Conservation (phyloP, 2,329 filamentous ascomycete genomes). For the Anisogramma anomala region DNA sequence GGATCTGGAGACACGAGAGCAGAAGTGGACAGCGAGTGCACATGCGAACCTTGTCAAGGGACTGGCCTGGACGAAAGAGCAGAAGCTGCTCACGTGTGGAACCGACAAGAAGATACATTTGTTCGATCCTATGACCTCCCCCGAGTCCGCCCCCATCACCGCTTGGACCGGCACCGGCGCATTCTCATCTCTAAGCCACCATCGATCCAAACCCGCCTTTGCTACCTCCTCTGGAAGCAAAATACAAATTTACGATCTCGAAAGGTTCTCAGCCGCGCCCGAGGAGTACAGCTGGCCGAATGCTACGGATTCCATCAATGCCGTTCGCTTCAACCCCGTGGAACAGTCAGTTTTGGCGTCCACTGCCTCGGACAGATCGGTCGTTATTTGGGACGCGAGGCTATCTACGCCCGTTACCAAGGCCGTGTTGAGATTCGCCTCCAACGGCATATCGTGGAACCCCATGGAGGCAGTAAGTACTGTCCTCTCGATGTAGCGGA, state of each 20-base stretch:
- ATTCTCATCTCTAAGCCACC: slow-evolving; percentile 74
- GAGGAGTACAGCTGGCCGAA: slow-evolving; percentile 83
- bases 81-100: slow-evolving; percentile 76
- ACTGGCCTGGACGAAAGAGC: slow-evolving; percentile 76
- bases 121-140: slow-evolving; percentile 67
- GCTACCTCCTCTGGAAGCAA: slow-evolving; percentile 59
- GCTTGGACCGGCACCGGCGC: slow-evolving; percentile 75
- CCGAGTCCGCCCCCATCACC: slow-evolving; percentile 58
- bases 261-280: slow-evolving; percentile 65
- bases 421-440: slow-evolving; percentile 68
- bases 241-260: slow-evolving; percentile 82
- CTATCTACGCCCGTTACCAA: slow-evolving; percentile 75
- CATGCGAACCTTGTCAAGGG: slow-evolving; percentile 93
- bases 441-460: slow-evolving; percentile 82
- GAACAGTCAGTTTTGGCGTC: slow-evolving; percentile 87
- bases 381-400: slow-evolving; percentile 79
- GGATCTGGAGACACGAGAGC: slow-evolving; percentile 53
- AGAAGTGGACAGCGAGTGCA: slow-evolving; percentile 62
- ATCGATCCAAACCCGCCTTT: slow-evolving; percentile 67
- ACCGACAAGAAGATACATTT: slow-evolving; percentile 80
- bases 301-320: slow-evolving; percentile 78
- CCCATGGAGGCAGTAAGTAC: slow-evolving; percentile 63
- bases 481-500: no score
- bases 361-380: slow-evolving; percentile 69
- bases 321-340: slow-evolving; percentile 81